Percentiles rank a stretch among this genome's conserved stretches.
phyloP scores from a whole-genome alignment of 805 yeast species.

The Teunomyces tritomae region DNA sequence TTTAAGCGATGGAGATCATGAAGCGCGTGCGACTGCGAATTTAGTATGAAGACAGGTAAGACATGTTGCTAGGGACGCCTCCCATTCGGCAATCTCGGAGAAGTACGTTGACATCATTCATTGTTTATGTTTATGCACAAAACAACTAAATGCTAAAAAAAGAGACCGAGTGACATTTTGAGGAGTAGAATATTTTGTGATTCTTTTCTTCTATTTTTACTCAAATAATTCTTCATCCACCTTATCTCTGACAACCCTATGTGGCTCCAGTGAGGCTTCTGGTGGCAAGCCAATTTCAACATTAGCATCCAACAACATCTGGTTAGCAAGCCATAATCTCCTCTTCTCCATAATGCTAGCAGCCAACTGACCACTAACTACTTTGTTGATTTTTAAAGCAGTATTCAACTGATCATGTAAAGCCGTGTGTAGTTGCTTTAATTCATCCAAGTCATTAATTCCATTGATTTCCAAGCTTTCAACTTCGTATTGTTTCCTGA shows the following conservation, averaged over 20 bases:
- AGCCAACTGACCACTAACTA: conserved; percentile 30
- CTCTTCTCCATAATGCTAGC: conserved; percentile 29
- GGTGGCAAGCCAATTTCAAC: conserved; percentile 36
- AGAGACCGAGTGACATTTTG: background rate
- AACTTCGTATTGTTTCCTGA: conserved; percentile 1
- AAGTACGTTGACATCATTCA: background rate
- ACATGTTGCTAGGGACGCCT: background rate
- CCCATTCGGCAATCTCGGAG: background rate
- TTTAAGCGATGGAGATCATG: background rate
- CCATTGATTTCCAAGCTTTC: conserved; percentile 9
- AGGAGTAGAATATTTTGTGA: background rate
- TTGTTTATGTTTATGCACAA: background rate
- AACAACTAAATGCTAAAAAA: background rate
- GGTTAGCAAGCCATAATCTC: conserved; percentile 40
- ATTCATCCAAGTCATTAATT: conserved; percentile 14
- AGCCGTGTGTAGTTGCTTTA: conserved; percentile 22
- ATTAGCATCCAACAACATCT: conserved; percentile 43
- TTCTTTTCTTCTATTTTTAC: background rate
- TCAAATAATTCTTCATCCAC: conserved; percentile 16
- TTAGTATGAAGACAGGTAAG: background rate
- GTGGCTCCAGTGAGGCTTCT: conserved; percentile 9
- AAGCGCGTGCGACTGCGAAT: background rate
- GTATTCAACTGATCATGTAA: conserved; percentile 36
- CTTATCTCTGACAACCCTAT: conserved; percentile 13
- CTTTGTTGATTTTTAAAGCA: conserved; percentile 35